phyloP scores from a whole-genome alignment of 2,329 filamentous ascomycete species.

The Aphanoascus verrucosus region DNA sequence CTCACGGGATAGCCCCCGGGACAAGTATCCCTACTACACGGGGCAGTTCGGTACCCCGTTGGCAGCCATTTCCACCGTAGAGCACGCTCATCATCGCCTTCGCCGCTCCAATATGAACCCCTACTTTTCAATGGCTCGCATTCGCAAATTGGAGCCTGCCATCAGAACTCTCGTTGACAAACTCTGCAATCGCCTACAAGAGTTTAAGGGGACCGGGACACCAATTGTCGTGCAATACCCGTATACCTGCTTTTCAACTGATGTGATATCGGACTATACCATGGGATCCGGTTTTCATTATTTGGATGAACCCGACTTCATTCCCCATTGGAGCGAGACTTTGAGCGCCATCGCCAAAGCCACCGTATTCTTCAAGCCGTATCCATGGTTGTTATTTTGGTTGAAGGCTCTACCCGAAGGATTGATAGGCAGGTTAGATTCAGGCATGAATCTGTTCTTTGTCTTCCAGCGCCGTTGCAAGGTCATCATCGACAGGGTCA shows the following conservation, averaged over 20 bases:
- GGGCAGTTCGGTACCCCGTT: slow-evolving; percentile 18
- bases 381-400: slow-evolving; percentile 5
- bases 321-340: slow-evolving; percentile 23
- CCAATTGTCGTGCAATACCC: slow-evolving; percentile 18
- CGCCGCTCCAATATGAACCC: slow-evolving; percentile 21
- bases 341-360: slow-evolving; percentile 18
- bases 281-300: slow-evolving; percentile 23
- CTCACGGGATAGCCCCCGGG: slow-evolving; percentile 16
- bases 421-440: slow-evolving; percentile 7
- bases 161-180: slow-evolving; percentile 20
- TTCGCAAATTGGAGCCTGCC: slow-evolving; percentile 11
- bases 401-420: slow-evolving; percentile 10
- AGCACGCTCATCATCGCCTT: slow-evolving; percentile 20
- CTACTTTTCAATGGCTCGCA: slow-evolving; percentile 20
- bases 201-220: slow-evolving; percentile 11
- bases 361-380: slow-evolving; percentile 11
- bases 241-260: slow-evolving; percentile 35
- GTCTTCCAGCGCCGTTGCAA: slow-evolving; percentile 6
- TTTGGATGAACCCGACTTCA: slow-evolving; percentile 24
- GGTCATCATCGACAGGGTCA: slow-evolving; percentile 10
- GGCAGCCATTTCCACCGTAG: slow-evolving; percentile 23
- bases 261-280: slow-evolving; percentile 38
- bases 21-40: slow-evolving; percentile 19
- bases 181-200: slow-evolving; percentile 20
- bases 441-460: slow-evolving; percentile 10